Conservation (phyloP, 1,139 yeast genomes). For the Pichia sp. region DNA sequence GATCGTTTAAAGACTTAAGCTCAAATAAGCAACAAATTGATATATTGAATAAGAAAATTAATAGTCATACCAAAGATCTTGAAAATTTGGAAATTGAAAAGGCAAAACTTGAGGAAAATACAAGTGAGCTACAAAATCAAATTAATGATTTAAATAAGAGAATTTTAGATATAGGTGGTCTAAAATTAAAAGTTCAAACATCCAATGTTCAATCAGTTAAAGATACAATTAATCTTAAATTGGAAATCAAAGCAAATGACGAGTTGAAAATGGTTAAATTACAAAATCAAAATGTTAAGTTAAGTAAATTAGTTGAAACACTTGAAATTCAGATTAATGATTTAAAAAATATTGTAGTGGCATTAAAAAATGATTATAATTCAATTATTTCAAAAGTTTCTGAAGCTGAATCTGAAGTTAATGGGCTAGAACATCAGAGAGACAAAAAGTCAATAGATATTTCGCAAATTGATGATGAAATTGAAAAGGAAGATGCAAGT, state of each 20-base stretch:
- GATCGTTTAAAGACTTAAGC: constrained; percentile 27
- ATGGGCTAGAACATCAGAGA: constrained; percentile 51
- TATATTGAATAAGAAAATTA: constrained; percentile 33
- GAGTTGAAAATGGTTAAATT: constrained; percentile 57
- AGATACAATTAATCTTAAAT: constrained; percentile 59
- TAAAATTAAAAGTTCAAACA: constrained; percentile 70
- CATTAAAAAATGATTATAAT: constrained; percentile 35
- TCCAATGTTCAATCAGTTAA: constrained; percentile 73
- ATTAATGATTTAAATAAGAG: constrained; percentile 62
- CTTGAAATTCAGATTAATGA: constrained; percentile 1
- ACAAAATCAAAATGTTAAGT: constrained; percentile 48
- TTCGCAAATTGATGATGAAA: constrained; percentile 27
- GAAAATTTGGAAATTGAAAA: constrained; percentile 35
- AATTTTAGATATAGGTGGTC: constrained; percentile 91
- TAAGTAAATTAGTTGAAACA: neutral
- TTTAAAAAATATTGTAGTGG: neutral
- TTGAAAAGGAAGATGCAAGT: constrained; percentile 39
- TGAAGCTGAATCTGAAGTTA: constrained; percentile 52
- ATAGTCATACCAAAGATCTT: constrained; percentile 36
- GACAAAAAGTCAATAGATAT: constrained; percentile 57
- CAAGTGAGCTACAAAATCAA: constrained; percentile 51
- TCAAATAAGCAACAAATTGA: constrained; percentile 19
- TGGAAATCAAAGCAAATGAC: constrained; percentile 56
- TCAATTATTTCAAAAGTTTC: constrained; percentile 65
- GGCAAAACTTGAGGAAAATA: constrained; percentile 43